Evolutionary conservation across 352 stramenopile species (phyloP), one percentile per base, ranked within the genome.

Genomic region (Pythium rhizo-oryzae): DNA sequence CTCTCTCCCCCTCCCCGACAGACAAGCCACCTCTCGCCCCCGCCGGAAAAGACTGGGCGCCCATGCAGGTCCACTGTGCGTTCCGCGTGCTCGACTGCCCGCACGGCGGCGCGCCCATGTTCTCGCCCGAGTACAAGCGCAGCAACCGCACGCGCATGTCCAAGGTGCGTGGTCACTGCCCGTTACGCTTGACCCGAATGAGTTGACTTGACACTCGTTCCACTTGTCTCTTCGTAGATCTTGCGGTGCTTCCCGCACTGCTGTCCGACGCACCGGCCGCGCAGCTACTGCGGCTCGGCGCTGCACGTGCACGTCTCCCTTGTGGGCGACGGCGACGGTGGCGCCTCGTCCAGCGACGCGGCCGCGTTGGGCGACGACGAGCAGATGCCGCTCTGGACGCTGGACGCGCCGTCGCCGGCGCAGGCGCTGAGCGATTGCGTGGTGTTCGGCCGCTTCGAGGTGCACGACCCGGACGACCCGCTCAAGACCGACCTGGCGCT

Each of bases 181-280:
- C 28, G 28, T 33, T 33, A 33, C 28, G 28, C 28, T 33, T 33
- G 6, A 33, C 28, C 28, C 28, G 3, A 6, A 7, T 33, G 28
- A 33, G 7, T 47, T 47, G 13, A 47, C 41, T 47, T 47, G 41
- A 47, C 41, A 16, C 12, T 47, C 18, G 39, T 46, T 25, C 44
- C 8, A 15, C 8, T 51, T 51, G 1, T 67, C 15, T 49, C 61
- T 13, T 28, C 43, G n/a, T 74, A 88, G 80, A 80, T 85, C 41
- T 43, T 85, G 41, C 80, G 78, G 6, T 89, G 80, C 54, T 89
- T 89, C 69, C 80, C 80, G 2, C 80, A 89, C 49, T 89, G 80
- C 60, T 89, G 80, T 54, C 78, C 78, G 3, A 73, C 58, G 8
- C 80, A 89, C 49, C 72, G 77, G 5, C 63, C 68, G 13, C 76